These are phyloP conservation scores for Pyracantha coccinea DNA, from an alignment of 331 rosid genomes.

Conservation along the genomic window DNA sequence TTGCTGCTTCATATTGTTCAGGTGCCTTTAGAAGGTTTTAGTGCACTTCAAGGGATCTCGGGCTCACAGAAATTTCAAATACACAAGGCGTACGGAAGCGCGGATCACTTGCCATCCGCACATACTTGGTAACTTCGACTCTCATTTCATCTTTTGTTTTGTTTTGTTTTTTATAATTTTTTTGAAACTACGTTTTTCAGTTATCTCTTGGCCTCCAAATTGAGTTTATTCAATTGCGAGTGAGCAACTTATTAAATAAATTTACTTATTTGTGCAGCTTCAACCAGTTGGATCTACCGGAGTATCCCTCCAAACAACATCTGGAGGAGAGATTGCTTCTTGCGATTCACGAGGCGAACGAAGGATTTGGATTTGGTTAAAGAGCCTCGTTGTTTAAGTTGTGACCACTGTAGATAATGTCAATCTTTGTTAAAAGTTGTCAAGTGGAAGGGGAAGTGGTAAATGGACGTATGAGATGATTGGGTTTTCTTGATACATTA, in stretches of 20 bases:
- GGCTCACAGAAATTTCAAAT: constrained; percentile 96
- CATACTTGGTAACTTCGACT: constrained; percentile 65
- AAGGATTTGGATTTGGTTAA: constrained; percentile 96
- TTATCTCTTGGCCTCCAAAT: background rate
- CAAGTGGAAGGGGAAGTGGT: constrained; percentile 34
- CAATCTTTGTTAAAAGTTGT: constrained; percentile 36
- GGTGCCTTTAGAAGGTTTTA: constrained; percentile 98
- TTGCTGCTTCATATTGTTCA: constrained; percentile 24
- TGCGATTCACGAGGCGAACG: constrained; percentile 88
- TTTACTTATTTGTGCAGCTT: constrained; percentile 47
- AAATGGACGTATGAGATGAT: constrained; percentile 35
- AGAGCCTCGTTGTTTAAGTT: background rate
- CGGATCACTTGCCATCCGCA: constrained; percentile 95
- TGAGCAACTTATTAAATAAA: background rate
- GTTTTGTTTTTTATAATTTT: background rate
- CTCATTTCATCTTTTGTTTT: background rate
- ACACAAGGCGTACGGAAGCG: constrained; percentile 97
- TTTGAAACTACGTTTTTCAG: background rate
- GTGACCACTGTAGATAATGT: constrained; percentile 34
- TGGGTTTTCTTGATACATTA: constrained; percentile 35
- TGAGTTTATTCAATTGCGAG: background rate
- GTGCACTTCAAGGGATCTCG: constrained; percentile 96
- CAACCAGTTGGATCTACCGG: constrained; percentile 95
- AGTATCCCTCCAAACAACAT: constrained; percentile 88
- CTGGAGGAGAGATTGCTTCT: constrained; percentile 84